Percentiles rank a stretch among this genome's conserved stretches.
phyloP scores from a whole-genome alignment of 352 stramenopile genomes.

The Thraustochytrium sp. region DNA sequence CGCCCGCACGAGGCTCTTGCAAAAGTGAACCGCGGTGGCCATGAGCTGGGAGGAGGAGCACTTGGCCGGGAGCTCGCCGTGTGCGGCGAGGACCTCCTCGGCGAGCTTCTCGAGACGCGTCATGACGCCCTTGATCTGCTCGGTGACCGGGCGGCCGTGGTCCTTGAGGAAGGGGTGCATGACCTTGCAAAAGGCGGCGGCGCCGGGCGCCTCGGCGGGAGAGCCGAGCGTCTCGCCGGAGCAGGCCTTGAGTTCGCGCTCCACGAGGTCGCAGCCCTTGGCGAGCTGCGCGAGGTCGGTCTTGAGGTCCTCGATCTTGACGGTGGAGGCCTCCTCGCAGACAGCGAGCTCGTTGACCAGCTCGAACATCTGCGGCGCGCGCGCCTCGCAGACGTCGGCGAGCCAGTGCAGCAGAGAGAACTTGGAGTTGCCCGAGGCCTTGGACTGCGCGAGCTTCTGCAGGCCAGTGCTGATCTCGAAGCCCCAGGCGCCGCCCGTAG shows the following conservation, averaged over 20 bases:
- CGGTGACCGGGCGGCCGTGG: neutral
- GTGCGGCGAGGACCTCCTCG: neutral
- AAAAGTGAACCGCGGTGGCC: slow-evolving; percentile 28
- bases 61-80: slow-evolving; percentile 14
- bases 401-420: slow-evolving; percentile 36
- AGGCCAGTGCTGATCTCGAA: slow-evolving; percentile 36
- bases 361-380: neutral
- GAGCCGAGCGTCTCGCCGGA: slow-evolving; percentile 13
- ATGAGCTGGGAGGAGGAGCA: slow-evolving; percentile 29
- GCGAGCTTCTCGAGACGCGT: neutral
- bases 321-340: slow-evolving; percentile 1
- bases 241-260: slow-evolving; percentile 38
- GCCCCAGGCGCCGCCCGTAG: slow-evolving; percentile 20
- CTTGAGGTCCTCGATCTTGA: slow-evolving; percentile 38
- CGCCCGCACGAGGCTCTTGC: neutral
- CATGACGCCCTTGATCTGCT: slow-evolving; percentile 23
- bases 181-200: neutral
- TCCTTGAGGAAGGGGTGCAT: slow-evolving; percentile 27
- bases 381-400: neutral
- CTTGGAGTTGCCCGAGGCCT: slow-evolving; percentile 32
- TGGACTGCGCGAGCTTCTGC: slow-evolving; percentile 35
- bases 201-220: slow-evolving; percentile 1
- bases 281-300: slow-evolving; percentile 13
- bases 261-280: slow-evolving; percentile 35
- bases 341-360: neutral